Percentiles rank a stretch among this genome's conserved stretches.
These are phyloP conservation scores for Hypoxylon rubiginosum DNA, from an alignment of 2,329 filamentous ascomycete genomes.

Conservation along the genomic window DNA sequence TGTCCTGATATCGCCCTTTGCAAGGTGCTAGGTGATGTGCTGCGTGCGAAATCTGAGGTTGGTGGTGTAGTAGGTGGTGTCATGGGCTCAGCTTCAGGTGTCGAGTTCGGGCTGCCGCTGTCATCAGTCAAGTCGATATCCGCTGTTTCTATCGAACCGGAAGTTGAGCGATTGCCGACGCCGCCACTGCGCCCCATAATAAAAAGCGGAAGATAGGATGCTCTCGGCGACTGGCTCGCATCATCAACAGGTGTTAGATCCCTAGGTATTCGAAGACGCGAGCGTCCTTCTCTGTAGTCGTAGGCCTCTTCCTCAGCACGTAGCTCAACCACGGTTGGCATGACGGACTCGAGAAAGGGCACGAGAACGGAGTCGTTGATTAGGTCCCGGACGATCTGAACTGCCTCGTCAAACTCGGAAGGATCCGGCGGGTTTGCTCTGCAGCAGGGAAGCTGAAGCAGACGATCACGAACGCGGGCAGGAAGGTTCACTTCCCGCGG, in stretches of 20 bases:
- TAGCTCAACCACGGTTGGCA: slow-evolving; percentile 55
- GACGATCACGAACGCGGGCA: slow-evolving; percentile 83
- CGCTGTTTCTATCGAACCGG: slow-evolving; percentile 61
- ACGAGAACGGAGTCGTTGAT: slow-evolving; percentile 98
- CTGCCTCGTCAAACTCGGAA: slow-evolving; percentile 82
- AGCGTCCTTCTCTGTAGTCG: slow-evolving; percentile 56
- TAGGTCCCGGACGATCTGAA: slow-evolving; percentile 90
- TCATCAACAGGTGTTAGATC: slow-evolving; percentile 56
- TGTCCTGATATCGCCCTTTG: slow-evolving; percentile 68
- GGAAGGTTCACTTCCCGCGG: slow-evolving; percentile 93
- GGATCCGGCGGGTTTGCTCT: slow-evolving; percentile 77
- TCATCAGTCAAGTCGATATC: slow-evolving; percentile 73
- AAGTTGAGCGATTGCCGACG: slow-evolving; percentile 58
- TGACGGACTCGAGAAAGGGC: slow-evolving; percentile 84
- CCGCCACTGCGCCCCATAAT: slow-evolving; percentile 56
- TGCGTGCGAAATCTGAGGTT: slow-evolving; percentile 68
- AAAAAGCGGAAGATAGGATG: slow-evolving; percentile 59
- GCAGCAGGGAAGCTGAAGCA: slow-evolving; percentile 74
- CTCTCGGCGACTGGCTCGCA: slow-evolving; percentile 59
- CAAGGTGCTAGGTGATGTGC: slow-evolving; percentile 65
- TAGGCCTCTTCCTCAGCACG: slow-evolving; percentile 54
- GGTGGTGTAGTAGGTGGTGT: slow-evolving; percentile 82
- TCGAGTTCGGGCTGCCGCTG: slow-evolving; percentile 71
- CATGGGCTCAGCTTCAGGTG: slow-evolving; percentile 71
- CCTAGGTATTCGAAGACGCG: slow-evolving; percentile 56